Conservation (phyloP, 2,329 filamentous ascomycete genomes). For the Ascochyta lentis region DNA sequence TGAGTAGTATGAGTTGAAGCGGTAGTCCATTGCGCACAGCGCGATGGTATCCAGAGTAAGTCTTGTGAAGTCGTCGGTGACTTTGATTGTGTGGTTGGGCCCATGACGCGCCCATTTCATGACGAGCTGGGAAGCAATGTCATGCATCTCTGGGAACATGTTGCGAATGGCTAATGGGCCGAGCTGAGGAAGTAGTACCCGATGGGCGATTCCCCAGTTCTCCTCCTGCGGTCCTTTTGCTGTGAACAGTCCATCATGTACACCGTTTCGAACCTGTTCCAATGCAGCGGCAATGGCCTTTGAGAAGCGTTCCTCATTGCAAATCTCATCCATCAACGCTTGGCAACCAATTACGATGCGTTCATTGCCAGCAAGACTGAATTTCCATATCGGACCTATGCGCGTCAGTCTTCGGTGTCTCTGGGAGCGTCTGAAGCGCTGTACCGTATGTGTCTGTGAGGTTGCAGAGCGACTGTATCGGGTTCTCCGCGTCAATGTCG, state of each 20-base stretch:
- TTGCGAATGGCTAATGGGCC: constrained; percentile 70
- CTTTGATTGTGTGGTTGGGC: constrained; percentile 39
- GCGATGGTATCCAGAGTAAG: constrained; percentile 49
- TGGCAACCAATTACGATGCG: constrained; percentile 43
- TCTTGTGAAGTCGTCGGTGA: constrained; percentile 49
- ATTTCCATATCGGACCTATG: constrained; percentile 45
- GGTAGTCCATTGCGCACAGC: constrained; percentile 50
- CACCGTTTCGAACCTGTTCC: constrained; percentile 45
- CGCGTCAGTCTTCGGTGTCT: background rate
- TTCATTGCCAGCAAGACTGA: constrained; percentile 33
- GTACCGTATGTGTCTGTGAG: constrained; percentile 71
- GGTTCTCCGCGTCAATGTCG: constrained; percentile 67
- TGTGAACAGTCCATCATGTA: constrained; percentile 52
- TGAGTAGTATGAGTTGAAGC: constrained; percentile 52
- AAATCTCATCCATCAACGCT: constrained; percentile 49
- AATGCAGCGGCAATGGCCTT: constrained; percentile 41
- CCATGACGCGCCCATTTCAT: constrained; percentile 71
- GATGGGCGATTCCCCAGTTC: constrained; percentile 65
- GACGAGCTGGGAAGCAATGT: constrained; percentile 69
- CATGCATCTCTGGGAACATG: constrained; percentile 67
- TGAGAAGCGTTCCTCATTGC: constrained; percentile 47
- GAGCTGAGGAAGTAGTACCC: constrained; percentile 71
- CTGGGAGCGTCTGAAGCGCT: background rate
- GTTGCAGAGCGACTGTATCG: constrained; percentile 61
- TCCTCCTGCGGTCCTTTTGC: constrained; percentile 48